Evolutionary conservation across 2,329 filamentous ascomycete genomes (phyloP).

Genomic region (Colletotrichum noveboracense): DNA sequence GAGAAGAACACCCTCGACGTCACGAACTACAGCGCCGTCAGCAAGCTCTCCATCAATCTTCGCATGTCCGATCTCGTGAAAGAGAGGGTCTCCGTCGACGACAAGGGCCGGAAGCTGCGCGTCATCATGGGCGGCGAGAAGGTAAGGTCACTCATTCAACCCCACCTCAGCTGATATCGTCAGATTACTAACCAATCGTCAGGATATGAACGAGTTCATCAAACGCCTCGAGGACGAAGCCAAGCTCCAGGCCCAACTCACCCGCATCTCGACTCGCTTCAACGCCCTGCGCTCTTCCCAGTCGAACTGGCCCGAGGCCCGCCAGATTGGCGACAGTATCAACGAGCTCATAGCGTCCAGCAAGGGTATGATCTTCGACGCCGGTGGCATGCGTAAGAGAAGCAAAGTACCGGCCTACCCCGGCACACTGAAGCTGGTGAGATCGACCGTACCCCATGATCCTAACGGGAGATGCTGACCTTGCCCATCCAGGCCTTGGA

Average conservation of each 20-base stretch:
- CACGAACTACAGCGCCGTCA: background rate
- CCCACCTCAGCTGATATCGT: too few species aligned
- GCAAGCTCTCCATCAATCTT: background rate
- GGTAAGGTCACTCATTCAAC: background rate
- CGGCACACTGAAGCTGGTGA: background rate
- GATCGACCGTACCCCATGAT: background rate
- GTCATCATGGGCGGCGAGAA: background rate
- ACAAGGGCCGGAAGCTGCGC: background rate
- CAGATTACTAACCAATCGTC: background rate
- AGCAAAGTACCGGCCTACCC: background rate
- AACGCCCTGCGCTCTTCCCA: background rate
- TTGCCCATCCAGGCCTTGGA: background rate
- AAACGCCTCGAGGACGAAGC: background rate
- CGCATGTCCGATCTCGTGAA: background rate
- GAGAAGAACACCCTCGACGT: background rate
- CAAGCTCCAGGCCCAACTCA: background rate
- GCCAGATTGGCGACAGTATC: background rate
- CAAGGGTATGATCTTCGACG: background rate
- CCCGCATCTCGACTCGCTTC: background rate
- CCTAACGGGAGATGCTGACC: background rate
- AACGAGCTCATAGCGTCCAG: background rate
- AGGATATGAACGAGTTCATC: background rate
- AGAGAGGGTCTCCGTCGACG: background rate
- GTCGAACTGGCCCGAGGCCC: fast-evolving
- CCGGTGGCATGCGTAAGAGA: background rate